Conservation (phyloP, 352 stramenopile genomes). For the Thraustochytrium sp. region DNA sequence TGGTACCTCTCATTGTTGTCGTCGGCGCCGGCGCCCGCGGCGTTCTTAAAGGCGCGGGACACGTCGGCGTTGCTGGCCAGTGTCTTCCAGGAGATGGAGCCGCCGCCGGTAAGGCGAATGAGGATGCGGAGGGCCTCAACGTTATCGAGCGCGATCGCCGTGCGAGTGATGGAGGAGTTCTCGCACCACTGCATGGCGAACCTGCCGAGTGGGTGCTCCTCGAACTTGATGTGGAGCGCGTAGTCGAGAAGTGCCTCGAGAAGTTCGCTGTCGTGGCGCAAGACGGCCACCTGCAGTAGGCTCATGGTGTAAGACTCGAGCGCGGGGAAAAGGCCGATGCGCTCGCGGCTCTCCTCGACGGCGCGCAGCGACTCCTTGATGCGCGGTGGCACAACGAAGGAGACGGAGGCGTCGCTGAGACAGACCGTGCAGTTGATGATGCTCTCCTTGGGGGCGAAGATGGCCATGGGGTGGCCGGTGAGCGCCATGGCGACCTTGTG, state of each 20-base stretch:
- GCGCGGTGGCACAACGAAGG: not conserved
- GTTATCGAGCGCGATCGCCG: not conserved
- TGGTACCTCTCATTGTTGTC: not conserved
- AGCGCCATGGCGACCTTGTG: not conserved
- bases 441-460: not conserved
- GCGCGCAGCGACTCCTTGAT: not conserved
- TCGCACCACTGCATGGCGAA: not conserved
- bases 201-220: not conserved
- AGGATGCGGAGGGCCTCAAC: not conserved
- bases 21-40: not conserved
- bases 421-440: not conserved
- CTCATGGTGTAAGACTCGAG: not conserved
- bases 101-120: not conserved
- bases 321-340: too few species aligned
- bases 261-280: not conserved
- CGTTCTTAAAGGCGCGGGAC: too few species aligned
- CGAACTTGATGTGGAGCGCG: not conserved
- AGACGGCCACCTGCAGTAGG: not conserved
- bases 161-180: not conserved
- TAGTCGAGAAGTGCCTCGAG: not conserved
- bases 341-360: not conserved
- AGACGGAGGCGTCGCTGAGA: not conserved
- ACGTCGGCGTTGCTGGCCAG: too few species aligned
- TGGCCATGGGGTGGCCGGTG: not conserved
- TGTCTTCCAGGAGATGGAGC: not conserved